Base-by-base conservation (phyloP, 2,329 filamentous ascomycete genomes). In the Talaromyces sp. region DNA sequence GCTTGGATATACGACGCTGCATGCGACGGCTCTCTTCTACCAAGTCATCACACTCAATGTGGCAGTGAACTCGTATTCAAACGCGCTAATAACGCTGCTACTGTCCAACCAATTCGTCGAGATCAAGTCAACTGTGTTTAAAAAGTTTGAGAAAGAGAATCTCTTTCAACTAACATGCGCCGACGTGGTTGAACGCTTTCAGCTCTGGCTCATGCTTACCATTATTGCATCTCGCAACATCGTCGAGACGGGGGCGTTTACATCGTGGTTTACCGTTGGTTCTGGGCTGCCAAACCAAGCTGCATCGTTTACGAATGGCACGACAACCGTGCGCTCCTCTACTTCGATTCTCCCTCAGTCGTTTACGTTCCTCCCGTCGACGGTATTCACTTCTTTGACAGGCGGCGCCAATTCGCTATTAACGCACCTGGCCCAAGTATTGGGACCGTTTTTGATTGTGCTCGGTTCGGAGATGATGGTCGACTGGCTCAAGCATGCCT, bases 61-160 rank as follows among this genome's bases (percentile, higher is more conserved):
- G 3, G 95, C 95, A 0, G 93, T 99, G 68, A 99, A 99, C 75
- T 97, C 93, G 0, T 99, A 99, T 75, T 97, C 93, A 0, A 99
- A 99, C 71, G 93, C 95, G 0, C 81, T 99, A 4, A 82, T 99
- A 36, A 97, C 95, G 0, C 84, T 99, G 0, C 82, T 99, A 1
- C 86, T 99, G 72, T 97, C 93, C 7, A 99, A 98, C 71, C 96
- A 99, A 72, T 99, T 99, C 70, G 95, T 99, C 51, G 95, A 99
- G 78, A 96, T 99, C 81, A 99, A 99, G 72, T 91, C 91, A 63
- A 96, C 93, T 0, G 96, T 99, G 0, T 99, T 99, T 81, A 98
- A 99, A 79, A 95, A 93, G 63, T 96, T 98, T 65, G 95, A 99
- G 70, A 98, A 97, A 74, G 95, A 99, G 72, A 98, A 96, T 66